These are phyloP conservation scores for Rhazya stricta DNA, from an alignment of 257 asterid genomes.

Conservation along the genomic window DNA sequence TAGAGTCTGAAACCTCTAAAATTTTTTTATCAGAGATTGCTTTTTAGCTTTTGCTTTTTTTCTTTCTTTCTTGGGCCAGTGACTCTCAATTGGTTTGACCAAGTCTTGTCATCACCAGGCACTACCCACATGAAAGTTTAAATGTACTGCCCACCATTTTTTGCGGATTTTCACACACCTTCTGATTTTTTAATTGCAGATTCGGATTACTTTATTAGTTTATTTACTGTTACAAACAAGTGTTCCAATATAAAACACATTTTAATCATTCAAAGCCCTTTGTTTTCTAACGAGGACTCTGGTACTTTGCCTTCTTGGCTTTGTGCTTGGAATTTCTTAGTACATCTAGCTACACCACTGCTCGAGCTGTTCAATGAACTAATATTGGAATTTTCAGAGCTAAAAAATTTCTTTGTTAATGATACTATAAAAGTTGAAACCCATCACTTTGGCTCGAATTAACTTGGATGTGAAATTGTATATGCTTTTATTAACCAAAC, in stretches of 20 bases:
- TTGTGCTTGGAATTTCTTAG: neutral
- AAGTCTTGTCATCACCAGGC: slow-evolving; percentile 28
- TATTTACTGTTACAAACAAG: slow-evolving; percentile 5
- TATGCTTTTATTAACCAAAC: neutral
- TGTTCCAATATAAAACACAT: neutral
- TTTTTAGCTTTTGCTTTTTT: slow-evolving; percentile 45
- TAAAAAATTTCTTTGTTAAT: neutral
- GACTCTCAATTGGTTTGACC: slow-evolving; percentile 59
- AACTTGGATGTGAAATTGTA: neutral
- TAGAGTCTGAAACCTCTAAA: slow-evolving; percentile 46
- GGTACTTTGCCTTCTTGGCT: neutral
- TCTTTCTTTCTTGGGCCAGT: slow-evolving; percentile 35
- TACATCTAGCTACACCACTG: neutral
- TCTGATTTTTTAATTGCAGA: neutral
- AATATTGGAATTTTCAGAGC: neutral
- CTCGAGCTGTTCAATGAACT: neutral
- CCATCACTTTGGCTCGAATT: too few relatives aligned
- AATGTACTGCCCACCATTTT: slow-evolving; percentile 49
- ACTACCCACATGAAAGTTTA: slow-evolving; percentile 27
- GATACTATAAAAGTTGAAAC: too few relatives aligned
- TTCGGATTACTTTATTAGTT: neutral
- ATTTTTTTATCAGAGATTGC: slow-evolving; percentile 31
- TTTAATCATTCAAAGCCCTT: neutral
- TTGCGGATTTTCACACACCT: slow-evolving; percentile 27
- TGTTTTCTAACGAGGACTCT: neutral